Percentiles rank a stretch among this genome's conserved stretches.
These are phyloP conservation scores for Diaporthe nobilis DNA, from an alignment of 2,329 filamentous ascomycete species.

Conservation along the genomic window DNA sequence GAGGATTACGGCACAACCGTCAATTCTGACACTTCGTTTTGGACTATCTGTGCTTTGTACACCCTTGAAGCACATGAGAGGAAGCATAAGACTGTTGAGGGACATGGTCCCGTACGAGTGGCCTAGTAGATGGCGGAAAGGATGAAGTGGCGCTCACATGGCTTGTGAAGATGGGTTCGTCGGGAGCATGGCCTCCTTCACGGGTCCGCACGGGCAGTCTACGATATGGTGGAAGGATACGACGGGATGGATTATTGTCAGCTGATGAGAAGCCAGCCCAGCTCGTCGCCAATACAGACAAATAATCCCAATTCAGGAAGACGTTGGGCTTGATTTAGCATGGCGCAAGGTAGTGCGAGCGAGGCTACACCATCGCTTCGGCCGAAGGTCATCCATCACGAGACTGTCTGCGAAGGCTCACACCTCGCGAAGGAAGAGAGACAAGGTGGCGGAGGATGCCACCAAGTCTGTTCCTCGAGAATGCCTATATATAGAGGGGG, in stretches of 20 bases:
- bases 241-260: slow-evolving; percentile 4
- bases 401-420: background rate
- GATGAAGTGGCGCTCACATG: slow-evolving; percentile 5
- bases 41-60: no score
- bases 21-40: no score
- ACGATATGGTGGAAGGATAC: background rate
- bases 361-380: background rate
- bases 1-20: background rate
- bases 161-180: no score
- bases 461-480: background rate
- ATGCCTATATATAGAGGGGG: background rate
- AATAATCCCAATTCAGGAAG: slow-evolving; percentile 7
- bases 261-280: slow-evolving; percentile 5
- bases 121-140: background rate
- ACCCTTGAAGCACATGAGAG: no score
- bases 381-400: background rate
- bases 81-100: background rate
- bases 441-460: background rate
- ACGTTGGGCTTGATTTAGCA: background rate
- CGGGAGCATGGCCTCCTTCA: background rate
- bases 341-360: background rate
- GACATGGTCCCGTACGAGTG: background rate
- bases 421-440: background rate
- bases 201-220: background rate
- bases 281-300: background rate